Base-by-base conservation (phyloP, 768 basidiomycete genomes). In the Mycena crocata region DNA sequence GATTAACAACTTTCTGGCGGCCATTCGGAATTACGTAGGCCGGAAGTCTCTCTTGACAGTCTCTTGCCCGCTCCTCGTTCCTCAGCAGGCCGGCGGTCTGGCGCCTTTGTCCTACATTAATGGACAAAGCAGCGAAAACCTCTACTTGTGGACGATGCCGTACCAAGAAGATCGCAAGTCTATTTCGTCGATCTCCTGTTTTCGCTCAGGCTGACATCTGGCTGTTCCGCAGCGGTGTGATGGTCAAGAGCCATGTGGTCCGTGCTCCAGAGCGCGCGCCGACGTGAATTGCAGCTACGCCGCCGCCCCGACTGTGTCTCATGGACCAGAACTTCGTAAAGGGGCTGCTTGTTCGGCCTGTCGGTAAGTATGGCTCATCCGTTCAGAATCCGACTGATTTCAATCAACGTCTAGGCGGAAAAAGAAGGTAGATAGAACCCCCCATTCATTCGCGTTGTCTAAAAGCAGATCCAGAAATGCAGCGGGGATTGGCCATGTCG, bases 371-470 rank as follows among this genome's bases (percentile, higher is more conserved):
- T 46, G 4, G 3, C 37, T 42, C 31, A n/a, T n/a, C n/a, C 31
- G 34, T 37, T 2, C 30, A 5, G 17, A 37, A 7, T 26, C 28
- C 10, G 55, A n/a, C 23, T 19, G 21, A 28, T 46, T 3, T 45
- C 46, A 15, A 61, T 26, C 24, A 13, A 24, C 19, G 28, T 34
- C 5, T 30, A 70, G 68, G 30, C 68, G 68, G 15, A 70, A 70
- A 50, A 70, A 70, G 46, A 70, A 70, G 64, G 68, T 59, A 56
- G 3, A 98, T 14, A 21, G 6, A 31, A 23, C 21, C 12, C 24
- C 2, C n/a, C 10, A 7, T 40, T 24, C 30, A 39, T 26, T 24
- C 31, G 14, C 7, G 5, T 51, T n/a, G 40, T 9, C 49, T 57
- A 3, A 63, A 30, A 39, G 40, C 15, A 21, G 4, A 23, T 30